Base-by-base conservation (phyloP, 345 rosid genomes). In the Salix caprea region DNA sequence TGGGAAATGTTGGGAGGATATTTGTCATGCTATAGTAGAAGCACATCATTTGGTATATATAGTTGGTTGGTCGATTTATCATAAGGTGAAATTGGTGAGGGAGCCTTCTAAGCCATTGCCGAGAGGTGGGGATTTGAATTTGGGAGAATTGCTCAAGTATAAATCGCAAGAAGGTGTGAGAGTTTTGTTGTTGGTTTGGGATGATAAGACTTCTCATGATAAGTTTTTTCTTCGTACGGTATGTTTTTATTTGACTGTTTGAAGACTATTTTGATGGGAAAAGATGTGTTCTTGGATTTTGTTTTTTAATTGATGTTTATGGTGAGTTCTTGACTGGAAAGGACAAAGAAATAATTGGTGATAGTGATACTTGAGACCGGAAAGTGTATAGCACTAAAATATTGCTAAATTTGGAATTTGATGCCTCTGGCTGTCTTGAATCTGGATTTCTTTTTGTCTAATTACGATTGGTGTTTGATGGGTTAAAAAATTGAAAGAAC, bases 121-220 rank as follows among this genome's bases (percentile, higher is more conserved):
- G 1, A 79, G 72, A 26, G 97, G 96, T 0, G 93, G 92, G 10
- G 46, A 90, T 60, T 80, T 92, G 79, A 89, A 26, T 71, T 84
- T 94, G 61, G 97, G 98, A 52, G 94, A 94, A 46, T 70, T 92
- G 75, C 81, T 94, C 15, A 92, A 89, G 83, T 94, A 94, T 65
- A 94, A 94, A 71, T 91, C 96, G 3, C 84, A 94, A 58, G 97
- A 94, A 86, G 98, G 98, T 26, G 97, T 92, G 28, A 75, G 97
- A 58, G 98, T 94, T 19, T 68, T 94, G 74, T 76, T 94, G 74
- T 72, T 94, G 78, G 94, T 94, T 46, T 94, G 98, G 98, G 98
- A 94, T 76, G 98, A 94, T n/a, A 92, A 88, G 84, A 92, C 97
- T 67, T 94, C 98, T 16, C 97, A 91, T 50, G 85, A 79, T 79